Evolutionary conservation across 2,329 filamentous ascomycete genomes (phyloP), one percentile per base, ranked within the genome.

Genomic region (Claviceps sp.): DNA sequence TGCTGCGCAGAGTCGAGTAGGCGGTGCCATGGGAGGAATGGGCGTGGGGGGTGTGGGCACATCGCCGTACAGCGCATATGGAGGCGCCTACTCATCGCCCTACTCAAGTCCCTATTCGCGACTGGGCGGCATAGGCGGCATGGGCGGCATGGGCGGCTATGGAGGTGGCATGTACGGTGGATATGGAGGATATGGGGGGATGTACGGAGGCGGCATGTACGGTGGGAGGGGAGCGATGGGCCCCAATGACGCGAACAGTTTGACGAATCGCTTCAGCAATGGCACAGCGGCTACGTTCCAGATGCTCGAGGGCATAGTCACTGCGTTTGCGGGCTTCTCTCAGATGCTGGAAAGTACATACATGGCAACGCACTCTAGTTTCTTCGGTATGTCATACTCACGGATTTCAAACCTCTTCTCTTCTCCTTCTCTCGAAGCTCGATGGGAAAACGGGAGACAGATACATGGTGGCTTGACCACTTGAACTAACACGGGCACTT

Each of bases 261-360:
- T 98, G 66, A 96, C 91, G n/a, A 87, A 94, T 64, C 85, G 87
- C 50, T 96, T 97, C 74, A 88, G 83, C 65, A 90, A 95, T 68
- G 93, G 86, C 72, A 98, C 94, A 0, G 87, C 93, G 61, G 88
- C 91, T 11, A 98, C 93, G 0, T 98, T 98, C 64, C 93, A 97
- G 74, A 88, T 98, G 77, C 88, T 98, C 49, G 93, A 98, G 71
- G 93, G 90, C 60, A 86, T 98, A 53, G 93, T 98, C 14, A 88
- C 88, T 23, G 90, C 93, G 2, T 98, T 98, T 73, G 90, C 90
- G 20, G 93, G 94, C 0, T 97, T 98, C 65, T 88, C 94, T 13
- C 93, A 98, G 73, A 98, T 98, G 93, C 77, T 98, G 29, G 93
- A 98, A 71, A 97, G 93, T 73, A 97, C 93, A 11, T 98, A 96